Percentiles rank a stretch among this genome's conserved stretches.
These are phyloP conservation scores for Discostella pseudostelligera DNA, from an alignment of 108 stramenopile genomes.

Conservation along the genomic window DNA sequence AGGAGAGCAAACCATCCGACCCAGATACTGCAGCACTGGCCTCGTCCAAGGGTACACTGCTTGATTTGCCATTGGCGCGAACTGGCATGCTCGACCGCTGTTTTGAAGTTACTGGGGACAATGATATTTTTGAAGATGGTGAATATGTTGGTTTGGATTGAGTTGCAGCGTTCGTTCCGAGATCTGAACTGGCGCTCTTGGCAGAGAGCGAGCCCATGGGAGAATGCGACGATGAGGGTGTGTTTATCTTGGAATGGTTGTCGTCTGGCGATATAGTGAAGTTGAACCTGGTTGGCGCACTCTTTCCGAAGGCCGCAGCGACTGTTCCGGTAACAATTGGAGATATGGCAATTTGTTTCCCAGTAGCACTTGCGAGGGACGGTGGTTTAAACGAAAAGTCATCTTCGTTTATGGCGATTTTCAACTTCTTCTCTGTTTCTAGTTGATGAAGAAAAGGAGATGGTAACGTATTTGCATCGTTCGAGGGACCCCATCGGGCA, in stretches of 20 bases:
- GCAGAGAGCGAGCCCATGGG: not conserved
- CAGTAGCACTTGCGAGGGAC: not conserved
- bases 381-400: conserved; percentile 41
- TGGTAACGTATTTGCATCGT: not conserved
- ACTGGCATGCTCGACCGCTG: not conserved
- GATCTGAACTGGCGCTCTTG: not conserved
- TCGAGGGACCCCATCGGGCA: conserved; percentile 24
- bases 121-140: not conserved
- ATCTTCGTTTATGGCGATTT: conserved; percentile 21
- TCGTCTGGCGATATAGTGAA: not conserved
- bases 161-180: not conserved
- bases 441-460: not conserved
- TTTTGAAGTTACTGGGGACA: not conserved
- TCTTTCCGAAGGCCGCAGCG: conserved; percentile 7
- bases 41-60: not conserved
- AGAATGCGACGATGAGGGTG: not conserved
- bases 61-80: not conserved
- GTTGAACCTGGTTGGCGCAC: not conserved
- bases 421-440: not conserved
- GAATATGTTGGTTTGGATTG: not conserved
- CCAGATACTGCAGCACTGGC: not conserved
- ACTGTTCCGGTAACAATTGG: conserved; percentile 11
- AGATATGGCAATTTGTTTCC: conserved; percentile 20
- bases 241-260: not conserved
- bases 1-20: not conserved